Conservation (phyloP, 2,329 filamentous ascomycete species). For the Sarocladium kiliense region DNA sequence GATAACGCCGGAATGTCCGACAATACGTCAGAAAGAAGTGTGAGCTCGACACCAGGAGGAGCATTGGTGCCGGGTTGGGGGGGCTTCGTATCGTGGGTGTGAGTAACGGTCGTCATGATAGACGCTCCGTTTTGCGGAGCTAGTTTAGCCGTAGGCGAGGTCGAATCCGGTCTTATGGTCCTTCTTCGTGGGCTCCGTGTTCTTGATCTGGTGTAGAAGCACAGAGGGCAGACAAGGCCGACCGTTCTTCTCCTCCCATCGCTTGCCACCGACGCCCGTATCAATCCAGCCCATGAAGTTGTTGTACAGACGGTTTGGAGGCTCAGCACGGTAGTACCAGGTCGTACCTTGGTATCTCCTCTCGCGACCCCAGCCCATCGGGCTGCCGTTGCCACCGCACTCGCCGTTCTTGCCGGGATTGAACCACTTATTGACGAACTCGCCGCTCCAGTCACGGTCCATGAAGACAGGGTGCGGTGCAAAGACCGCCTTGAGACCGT, state of each 20-base stretch:
- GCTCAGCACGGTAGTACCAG: constrained; percentile 56
- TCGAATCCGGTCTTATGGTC: constrained; percentile 34
- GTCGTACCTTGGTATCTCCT: constrained; percentile 52
- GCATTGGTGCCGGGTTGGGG: not conserved
- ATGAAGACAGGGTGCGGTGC: constrained; percentile 77
- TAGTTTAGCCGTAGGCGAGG: constrained; percentile 30
- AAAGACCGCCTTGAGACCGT: constrained; percentile 74
- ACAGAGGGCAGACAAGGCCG: constrained; percentile 54
- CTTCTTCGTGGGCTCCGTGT: constrained; percentile 45
- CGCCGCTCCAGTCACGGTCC: constrained; percentile 63
- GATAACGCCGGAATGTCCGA: not conserved
- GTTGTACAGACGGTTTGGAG: constrained; percentile 54
- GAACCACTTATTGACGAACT: constrained; percentile 52
- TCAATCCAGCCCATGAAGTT: constrained; percentile 60
- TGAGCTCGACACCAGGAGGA: not conserved
- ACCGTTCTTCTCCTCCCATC: constrained; percentile 52
- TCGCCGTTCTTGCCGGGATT: constrained; percentile 53
- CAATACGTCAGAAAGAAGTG: not conserved
- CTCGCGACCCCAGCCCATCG: constrained; percentile 56
- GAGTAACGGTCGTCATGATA: not conserved
- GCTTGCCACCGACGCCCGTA: constrained; percentile 45
- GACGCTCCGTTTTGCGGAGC: not conserved
- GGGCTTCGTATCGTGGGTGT: not conserved
- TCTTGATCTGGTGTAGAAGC: constrained; percentile 56
- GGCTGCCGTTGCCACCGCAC: constrained; percentile 48